These are phyloP conservation scores for Hibiscus tridactylites DNA, from an alignment of 345 rosid genomes.

Conservation along the genomic window DNA sequence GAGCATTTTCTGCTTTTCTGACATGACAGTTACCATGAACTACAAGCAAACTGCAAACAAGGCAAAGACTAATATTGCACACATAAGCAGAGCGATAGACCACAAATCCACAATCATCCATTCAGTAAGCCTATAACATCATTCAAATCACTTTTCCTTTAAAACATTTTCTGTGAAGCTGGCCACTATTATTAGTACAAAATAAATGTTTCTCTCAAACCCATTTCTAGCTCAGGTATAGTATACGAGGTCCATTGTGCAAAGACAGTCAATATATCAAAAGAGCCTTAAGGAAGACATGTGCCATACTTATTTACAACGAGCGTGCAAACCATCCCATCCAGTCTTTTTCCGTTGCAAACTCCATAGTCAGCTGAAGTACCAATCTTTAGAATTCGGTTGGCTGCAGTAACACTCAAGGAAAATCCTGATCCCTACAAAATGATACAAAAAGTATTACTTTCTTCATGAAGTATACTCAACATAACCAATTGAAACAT, in stretches of 20 bases:
- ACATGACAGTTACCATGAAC: neutral
- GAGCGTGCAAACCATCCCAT: constrained; percentile 60
- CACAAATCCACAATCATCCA: neutral
- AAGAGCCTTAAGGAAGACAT: neutral
- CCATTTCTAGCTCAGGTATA: neutral
- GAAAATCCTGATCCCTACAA: constrained; percentile 67
- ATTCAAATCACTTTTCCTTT: too few relatives aligned
- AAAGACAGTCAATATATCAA: neutral
- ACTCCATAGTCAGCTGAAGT: constrained; percentile 77
- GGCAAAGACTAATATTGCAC: neutral
- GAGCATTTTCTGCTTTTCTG: neutral
- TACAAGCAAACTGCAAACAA: neutral
- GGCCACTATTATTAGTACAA: neutral
- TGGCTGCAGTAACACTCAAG: constrained; percentile 52
- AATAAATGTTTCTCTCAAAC: neutral
- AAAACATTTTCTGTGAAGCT: too few relatives aligned
- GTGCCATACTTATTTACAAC: constrained; percentile 64
- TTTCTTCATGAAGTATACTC: neutral
- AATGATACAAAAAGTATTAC: constrained; percentile 6
- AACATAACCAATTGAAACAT: neutral
- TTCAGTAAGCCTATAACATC: neutral
- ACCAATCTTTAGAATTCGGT: constrained; percentile 70
- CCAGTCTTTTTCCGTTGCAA: constrained; percentile 70
- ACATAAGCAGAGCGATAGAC: neutral
- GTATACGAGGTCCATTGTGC: neutral